phyloP scores from a whole-genome alignment of 2,329 filamentous ascomycete genomes.

The Leptographium procerum region DNA sequence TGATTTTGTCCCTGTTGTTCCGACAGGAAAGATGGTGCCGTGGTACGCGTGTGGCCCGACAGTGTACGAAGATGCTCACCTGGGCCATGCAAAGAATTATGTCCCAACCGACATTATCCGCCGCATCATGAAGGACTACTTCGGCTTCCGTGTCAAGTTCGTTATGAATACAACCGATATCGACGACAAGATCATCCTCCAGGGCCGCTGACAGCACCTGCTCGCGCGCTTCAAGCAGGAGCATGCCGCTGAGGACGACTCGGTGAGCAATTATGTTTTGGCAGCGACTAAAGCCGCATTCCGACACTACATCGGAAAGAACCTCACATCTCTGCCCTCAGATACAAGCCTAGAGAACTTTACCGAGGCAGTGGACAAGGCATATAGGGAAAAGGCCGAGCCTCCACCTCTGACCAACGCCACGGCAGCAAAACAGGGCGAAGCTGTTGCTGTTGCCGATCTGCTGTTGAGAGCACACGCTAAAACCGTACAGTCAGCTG shows the following conservation, averaged over 20 bases:
- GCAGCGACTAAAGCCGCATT: conserved; percentile 4
- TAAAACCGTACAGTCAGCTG: conserved; percentile 24
- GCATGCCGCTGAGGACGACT: conserved; percentile 8
- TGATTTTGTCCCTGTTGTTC: conserved; percentile 40
- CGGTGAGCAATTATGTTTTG: conserved; percentile 10
- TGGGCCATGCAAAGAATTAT: conserved; percentile 68
- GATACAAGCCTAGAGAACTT: background rate
- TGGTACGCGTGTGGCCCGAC: conserved; percentile 16
- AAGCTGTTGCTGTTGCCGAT: background rate
- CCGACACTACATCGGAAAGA: background rate
- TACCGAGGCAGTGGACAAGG: conserved; percentile 5
- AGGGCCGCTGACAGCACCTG: conserved; percentile 7
- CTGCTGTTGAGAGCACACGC: conserved; percentile 3
- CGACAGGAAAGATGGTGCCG: conserved; percentile 5
- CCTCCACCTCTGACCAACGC: background rate
- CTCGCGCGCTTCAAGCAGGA: conserved; percentile 8
- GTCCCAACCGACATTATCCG: conserved; percentile 65
- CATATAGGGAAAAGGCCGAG: conserved; percentile 2
- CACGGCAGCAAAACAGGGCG: background rate
- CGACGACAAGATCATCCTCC: conserved; percentile 41
- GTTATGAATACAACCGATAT: conserved; percentile 71
- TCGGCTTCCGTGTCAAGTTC: conserved; percentile 58
- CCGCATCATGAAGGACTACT: conserved; percentile 59
- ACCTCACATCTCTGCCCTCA: background rate
- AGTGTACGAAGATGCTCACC: conserved; percentile 61